phyloP scores from a whole-genome alignment of 1,284 basidiomycete genomes.

The Bjerkandera adusta region DNA sequence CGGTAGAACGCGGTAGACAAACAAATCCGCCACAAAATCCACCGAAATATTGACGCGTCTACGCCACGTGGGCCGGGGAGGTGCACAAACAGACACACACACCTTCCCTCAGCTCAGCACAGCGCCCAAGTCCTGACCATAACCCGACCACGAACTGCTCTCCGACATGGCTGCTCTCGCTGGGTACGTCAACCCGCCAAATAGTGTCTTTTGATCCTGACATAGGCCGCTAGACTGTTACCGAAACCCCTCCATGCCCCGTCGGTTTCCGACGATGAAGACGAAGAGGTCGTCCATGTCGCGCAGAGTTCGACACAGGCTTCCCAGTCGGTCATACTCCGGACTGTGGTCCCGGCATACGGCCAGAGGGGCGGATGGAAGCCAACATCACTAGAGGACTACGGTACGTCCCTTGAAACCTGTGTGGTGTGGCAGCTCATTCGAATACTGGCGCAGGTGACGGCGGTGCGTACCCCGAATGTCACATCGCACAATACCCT shows the following conservation, averaged over 20 bases:
- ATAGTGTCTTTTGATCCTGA: too few relatives aligned
- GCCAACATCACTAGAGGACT: slow-evolving; percentile 81
- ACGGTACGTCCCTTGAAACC: slow-evolving; percentile 49
- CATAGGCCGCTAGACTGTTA: slow-evolving; percentile 48
- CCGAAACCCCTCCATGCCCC: slow-evolving; percentile 65
- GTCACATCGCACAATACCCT: slow-evolving; percentile 96
- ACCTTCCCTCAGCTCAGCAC: too few relatives aligned
- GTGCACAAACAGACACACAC: too few relatives aligned
- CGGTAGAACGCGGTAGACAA: too few relatives aligned
- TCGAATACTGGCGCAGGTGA: slow-evolving; percentile 64
- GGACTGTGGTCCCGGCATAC: slow-evolving; percentile 72
- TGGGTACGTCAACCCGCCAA: too few relatives aligned
- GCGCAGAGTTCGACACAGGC: slow-evolving; percentile 33
- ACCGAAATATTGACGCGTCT: too few relatives aligned
- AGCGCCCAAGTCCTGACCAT: too few relatives aligned
- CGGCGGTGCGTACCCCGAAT: slow-evolving; percentile 96
- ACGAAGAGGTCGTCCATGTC: slow-evolving; percentile 33
- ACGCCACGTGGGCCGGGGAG: too few relatives aligned
- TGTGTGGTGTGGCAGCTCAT: slow-evolving; percentile 6
- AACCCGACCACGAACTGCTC: too few relatives aligned
- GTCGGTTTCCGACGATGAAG: slow-evolving; percentile 58
- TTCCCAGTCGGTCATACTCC: slow-evolving; percentile 45
- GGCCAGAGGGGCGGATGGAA: slow-evolving; percentile 87
- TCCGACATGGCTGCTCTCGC: too few relatives aligned
- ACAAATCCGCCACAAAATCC: too few relatives aligned